phyloP scores from a whole-genome alignment of 2,329 filamentous ascomycete species.

The Penicillium sp. region DNA sequence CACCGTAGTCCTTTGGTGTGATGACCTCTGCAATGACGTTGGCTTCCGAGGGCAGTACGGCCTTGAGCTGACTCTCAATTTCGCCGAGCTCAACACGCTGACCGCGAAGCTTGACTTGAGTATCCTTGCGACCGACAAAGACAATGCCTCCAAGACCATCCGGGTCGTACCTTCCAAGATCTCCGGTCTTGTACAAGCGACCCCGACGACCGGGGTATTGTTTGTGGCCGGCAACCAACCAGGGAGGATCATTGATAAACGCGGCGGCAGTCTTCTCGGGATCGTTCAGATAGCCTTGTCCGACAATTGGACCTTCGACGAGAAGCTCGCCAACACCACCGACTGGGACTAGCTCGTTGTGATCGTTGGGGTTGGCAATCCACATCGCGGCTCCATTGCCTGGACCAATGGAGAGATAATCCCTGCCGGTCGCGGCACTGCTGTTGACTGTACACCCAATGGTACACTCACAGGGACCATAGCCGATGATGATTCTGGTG shows the following conservation, averaged over 20 bases:
- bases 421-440: conserved; percentile 34
- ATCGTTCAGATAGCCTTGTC: conserved; percentile 49
- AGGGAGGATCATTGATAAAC: conserved; percentile 42
- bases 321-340: conserved; percentile 52
- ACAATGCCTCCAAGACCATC: conserved; percentile 41
- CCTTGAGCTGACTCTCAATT: conserved; percentile 40
- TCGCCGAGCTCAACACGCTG: conserved; percentile 48
- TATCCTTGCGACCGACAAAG: conserved; percentile 43
- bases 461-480: conserved; percentile 47
- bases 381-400: conserved; percentile 41
- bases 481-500: conserved; percentile 49
- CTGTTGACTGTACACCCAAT: conserved; percentile 44
- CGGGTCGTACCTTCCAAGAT: conserved; percentile 40
- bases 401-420: conserved; percentile 43
- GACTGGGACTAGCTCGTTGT: conserved; percentile 41
- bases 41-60: conserved; percentile 29
- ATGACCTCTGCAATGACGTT: conserved; percentile 55
- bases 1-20: conserved; percentile 27
- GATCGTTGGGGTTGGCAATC: conserved; percentile 44
- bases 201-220: conserved; percentile 28
- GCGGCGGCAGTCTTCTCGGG: conserved; percentile 36
- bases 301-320: conserved; percentile 51
- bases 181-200: conserved; percentile 45
- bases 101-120: conserved; percentile 45
- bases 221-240: conserved; percentile 34